Evolutionary conservation across 192 early-diverging fungal genomes (phyloP).

Genomic region (Backusella psychrophila): DNA sequence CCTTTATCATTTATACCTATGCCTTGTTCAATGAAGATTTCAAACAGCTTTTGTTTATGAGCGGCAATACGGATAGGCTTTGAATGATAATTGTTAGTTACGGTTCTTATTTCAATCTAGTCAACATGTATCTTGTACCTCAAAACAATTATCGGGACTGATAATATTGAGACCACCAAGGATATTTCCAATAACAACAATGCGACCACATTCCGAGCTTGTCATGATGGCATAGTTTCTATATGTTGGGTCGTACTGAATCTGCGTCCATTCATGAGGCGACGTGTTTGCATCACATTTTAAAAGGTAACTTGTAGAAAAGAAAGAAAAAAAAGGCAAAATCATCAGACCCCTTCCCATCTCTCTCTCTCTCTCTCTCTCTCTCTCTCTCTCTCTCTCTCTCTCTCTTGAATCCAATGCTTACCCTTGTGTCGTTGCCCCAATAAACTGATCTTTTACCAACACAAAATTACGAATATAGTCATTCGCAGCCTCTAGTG

Average conservation of each 20-base stretch:
- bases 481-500: slow-evolving; percentile 29
- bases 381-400: too few relatives aligned
- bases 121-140: background rate
- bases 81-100: background rate
- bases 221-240: slow-evolving; percentile 53
- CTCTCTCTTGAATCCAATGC: background rate
- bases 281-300: background rate
- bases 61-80: slow-evolving; percentile 37
- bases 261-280: background rate
- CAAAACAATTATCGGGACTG: slow-evolving; percentile 45
- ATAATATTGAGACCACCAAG: slow-evolving; percentile 51
- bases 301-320: slow-evolving; percentile 14
- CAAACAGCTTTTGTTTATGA: slow-evolving; percentile 45
- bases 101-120: background rate
- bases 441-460: slow-evolving; percentile 24
- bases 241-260: background rate
- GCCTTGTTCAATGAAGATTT: slow-evolving; percentile 32
- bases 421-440: slow-evolving; percentile 42
- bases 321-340: background rate
- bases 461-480: slow-evolving; percentile 50
- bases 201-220: slow-evolving; percentile 46
- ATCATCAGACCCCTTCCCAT: too few relatives aligned
- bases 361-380: too few relatives aligned
- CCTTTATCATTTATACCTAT: background rate
- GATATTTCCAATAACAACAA: slow-evolving; percentile 56